A percentile compares a stretch with the other conserved stretches of the same genome.
Evolutionary conservation across 805 yeast genomes (phyloP).

Genomic region (Suhomyces canberraensis): DNA sequence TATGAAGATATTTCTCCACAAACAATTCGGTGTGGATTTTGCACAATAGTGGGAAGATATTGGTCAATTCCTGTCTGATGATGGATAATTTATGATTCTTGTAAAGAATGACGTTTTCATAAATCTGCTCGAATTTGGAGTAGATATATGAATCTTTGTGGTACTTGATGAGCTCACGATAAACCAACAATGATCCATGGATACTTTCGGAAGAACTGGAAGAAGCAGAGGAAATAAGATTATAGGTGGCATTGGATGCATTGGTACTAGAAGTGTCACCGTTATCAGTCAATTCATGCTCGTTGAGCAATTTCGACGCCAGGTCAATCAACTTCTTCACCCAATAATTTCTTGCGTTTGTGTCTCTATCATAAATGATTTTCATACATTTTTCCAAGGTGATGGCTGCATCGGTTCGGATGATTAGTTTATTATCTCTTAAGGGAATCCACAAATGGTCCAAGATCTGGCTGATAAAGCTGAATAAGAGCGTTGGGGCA

Average conservation of each 20-base stretch:
- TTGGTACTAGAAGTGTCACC: constrained; percentile 5
- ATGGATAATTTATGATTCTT: constrained; percentile 75
- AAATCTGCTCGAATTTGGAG: constrained; percentile 70
- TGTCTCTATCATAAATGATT: constrained; percentile 77
- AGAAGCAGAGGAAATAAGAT: constrained; percentile 18
- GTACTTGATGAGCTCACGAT: constrained; percentile 65
- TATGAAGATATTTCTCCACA: constrained; percentile 76
- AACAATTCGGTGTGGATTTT: constrained; percentile 71
- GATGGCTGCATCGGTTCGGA: constrained; percentile 80
- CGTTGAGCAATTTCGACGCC: constrained; percentile 58
- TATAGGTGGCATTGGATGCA: constrained; percentile 16
- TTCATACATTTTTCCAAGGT: constrained; percentile 74
- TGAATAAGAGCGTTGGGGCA: constrained; percentile 79
- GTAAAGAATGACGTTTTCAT: constrained; percentile 67
- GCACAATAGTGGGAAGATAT: constrained; percentile 79
- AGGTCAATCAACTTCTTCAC: constrained; percentile 65
- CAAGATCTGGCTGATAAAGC: constrained; percentile 72
- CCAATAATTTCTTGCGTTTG: constrained; percentile 69
- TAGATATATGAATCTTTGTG: constrained; percentile 71
- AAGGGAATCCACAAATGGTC: constrained; percentile 86
- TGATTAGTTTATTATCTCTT: constrained; percentile 69
- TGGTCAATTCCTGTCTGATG: constrained; percentile 80
- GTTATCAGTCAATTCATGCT: constrained; percentile 14
- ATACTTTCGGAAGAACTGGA: constrained; percentile 54
- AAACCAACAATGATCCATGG: constrained; percentile 86